phyloP scores from a whole-genome alignment of 2,329 filamentous ascomycete genomes.

The Calonectria leucothoes region DNA sequence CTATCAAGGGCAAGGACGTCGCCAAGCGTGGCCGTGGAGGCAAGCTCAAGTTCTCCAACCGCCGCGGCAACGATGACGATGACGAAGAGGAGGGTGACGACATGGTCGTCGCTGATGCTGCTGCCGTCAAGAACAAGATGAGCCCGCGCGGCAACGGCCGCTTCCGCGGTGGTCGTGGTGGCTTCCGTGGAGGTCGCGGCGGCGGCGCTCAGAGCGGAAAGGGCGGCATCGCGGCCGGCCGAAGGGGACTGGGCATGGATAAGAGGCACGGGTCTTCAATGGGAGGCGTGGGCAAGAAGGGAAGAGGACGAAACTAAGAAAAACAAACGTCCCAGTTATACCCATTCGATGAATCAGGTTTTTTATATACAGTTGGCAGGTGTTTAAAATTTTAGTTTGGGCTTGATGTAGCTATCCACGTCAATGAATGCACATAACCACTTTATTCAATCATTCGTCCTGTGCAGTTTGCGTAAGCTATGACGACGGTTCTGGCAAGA shows the following conservation, averaged over 20 bases:
- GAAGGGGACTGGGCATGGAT: conserved; percentile 63
- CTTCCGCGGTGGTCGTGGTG: conserved; percentile 49
- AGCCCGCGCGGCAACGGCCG: conserved; percentile 50
- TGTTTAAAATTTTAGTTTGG: conserved; percentile 32
- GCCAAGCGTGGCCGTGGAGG: conserved; percentile 74
- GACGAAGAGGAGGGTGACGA: conserved; percentile 62
- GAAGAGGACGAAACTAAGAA: conserved; percentile 47
- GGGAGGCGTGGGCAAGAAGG: conserved; percentile 56
- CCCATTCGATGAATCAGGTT: conserved; percentile 41
- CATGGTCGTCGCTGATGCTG: conserved; percentile 65
- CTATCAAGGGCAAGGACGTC: conserved; percentile 75
- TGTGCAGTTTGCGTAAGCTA: neutral
- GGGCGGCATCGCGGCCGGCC: conserved; percentile 58
- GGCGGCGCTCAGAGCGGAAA: conserved; percentile 57
- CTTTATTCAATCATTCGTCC: neutral
- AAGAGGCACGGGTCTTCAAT: conserved; percentile 57
- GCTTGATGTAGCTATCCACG: conserved; percentile 24
- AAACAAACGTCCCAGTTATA: conserved; percentile 43
- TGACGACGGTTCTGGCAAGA: neutral
- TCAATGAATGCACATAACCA: conserved; percentile 23
- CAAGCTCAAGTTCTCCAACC: conserved; percentile 79
- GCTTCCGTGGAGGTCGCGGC: conserved; percentile 47
- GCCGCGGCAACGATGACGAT: conserved; percentile 58
- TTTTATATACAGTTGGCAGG: conserved; percentile 26
- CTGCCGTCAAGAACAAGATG: conserved; percentile 63